Base-by-base conservation (phyloP, 352 stramenopile species). In the Phytopythium mirpurense region DNA sequence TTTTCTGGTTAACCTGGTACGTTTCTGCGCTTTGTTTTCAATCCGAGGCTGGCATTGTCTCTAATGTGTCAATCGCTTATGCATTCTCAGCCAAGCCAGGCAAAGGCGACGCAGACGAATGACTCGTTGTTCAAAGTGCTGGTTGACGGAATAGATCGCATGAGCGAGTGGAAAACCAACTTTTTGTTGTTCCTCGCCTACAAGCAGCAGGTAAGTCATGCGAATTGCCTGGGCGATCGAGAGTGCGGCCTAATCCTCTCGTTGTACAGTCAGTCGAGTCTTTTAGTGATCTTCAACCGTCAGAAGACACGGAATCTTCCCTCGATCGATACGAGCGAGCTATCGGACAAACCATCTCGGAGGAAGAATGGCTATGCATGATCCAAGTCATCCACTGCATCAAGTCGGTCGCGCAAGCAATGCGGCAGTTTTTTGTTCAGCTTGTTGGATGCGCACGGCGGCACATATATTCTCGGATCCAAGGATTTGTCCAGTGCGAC, bases 401-500 rank as follows among this genome's bases (percentile, higher is more conserved):
- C 43, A 97, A 96, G 51, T 75, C 69, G 11, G 59, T 94, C 5
- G 67, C 68, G 5, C 57, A 72, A 26, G 50, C 77, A 8, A 55
- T 96, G 29, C 55, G 49, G 3, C 31, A 62, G 10, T 60, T 70
- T 21, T 50, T 82, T 10, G 31, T 55, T 2, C 48, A 55, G 19
- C 52, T 94, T 38, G 62, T 62, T 4, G 64, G 62, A 11, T 72
- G 68, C 16, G 31, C 95, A 27, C 78, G 70, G 7, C 60, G 69
- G 1, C 67, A 77, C 24, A 56, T 95, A 5, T 92, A 96, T 51
- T 57, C 68, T 6, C 50, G 63, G 10, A 63, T 89, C 19, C 87
- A 96, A 56, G 54, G 70, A 27, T 88, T 95, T 57, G 62, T 86
- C 6, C 81, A 94, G 59, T 74, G 86, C 51, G 82, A 77, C 9